phyloP scores from a whole-genome alignment of 805 yeast species.

The Metschnikowia koreensis region DNA sequence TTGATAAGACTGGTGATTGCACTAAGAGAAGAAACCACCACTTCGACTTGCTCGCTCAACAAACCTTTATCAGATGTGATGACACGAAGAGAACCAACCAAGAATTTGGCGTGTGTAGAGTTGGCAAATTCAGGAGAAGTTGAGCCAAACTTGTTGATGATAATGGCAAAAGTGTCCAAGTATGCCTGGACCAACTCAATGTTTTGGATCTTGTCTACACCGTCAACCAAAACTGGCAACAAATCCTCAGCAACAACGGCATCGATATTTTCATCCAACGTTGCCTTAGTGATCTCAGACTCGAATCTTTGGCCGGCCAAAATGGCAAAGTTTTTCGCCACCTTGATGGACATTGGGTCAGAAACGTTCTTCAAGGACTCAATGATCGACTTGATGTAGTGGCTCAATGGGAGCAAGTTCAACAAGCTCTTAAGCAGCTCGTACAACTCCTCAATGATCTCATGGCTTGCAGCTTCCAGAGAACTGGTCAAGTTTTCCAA shows the following conservation, averaged over 20 bases:
- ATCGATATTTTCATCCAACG: slow-evolving; percentile 43
- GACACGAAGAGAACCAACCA: slow-evolving; percentile 49
- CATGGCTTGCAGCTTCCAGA: slow-evolving; percentile 12
- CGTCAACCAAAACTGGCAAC: slow-evolving; percentile 48
- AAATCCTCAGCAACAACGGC: slow-evolving; percentile 51
- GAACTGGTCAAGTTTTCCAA: slow-evolving; percentile 35
- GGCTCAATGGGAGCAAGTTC: slow-evolving; percentile 69
- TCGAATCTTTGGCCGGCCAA: slow-evolving; percentile 70
- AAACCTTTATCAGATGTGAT: slow-evolving; percentile 54
- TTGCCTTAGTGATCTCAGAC: slow-evolving; percentile 51
- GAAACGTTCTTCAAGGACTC: slow-evolving; percentile 36
- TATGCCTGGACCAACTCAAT: slow-evolving; percentile 63
- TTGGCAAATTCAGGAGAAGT: slow-evolving; percentile 22
- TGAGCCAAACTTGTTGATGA: slow-evolving; percentile 61
- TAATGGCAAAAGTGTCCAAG: slow-evolving; percentile 61
- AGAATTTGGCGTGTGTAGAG: slow-evolving; percentile 44
- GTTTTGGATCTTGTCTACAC: slow-evolving; percentile 35
- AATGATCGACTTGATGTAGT: slow-evolving; percentile 62
- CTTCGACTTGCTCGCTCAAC: slow-evolving; percentile 53
- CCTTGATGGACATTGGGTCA: slow-evolving; percentile 43
- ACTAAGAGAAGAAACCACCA: slow-evolving; percentile 70
- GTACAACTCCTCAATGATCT: slow-evolving; percentile 45
- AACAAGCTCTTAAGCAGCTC: slow-evolving; percentile 60
- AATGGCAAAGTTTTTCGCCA: slow-evolving; percentile 60
- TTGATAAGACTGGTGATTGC: slow-evolving; percentile 69